These are phyloP conservation scores for Sophora flavescens DNA, from an alignment of 306 rosid genomes.

Conservation along the genomic window DNA sequence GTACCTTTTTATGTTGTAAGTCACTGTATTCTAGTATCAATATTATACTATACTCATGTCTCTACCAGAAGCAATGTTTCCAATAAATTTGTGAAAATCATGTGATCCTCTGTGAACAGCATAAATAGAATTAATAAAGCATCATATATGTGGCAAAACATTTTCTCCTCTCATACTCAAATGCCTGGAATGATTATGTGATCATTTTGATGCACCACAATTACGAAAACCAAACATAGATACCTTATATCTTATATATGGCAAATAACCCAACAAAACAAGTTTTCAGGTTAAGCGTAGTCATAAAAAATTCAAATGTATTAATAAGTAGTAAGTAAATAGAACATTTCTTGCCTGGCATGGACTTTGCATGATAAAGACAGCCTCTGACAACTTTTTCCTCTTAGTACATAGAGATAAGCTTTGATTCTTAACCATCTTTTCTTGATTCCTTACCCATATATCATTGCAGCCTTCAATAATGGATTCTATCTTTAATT, in stretches of 20 bases:
- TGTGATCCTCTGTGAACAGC: conserved; percentile 13
- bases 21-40: not conserved
- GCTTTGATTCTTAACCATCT: conserved; percentile 45
- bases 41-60: conserved; percentile 9
- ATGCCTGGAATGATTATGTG: conserved; percentile 19
- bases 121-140: conserved; percentile 25
- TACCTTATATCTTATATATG: conserved; percentile 4
- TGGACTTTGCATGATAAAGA: conserved; percentile 52
- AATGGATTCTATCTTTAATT: conserved; percentile 67
- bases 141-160: conserved; percentile 11
- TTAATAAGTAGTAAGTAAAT: conserved; percentile 25
- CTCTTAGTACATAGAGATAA: conserved; percentile 52
- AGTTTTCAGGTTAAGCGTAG: not conserved
- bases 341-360: conserved; percentile 67
- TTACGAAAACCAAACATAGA: conserved; percentile 20
- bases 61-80: conserved; percentile 28
- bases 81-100: conserved; percentile 30
- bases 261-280: conserved; percentile 28
- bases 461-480: conserved; percentile 70
- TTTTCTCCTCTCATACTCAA: conserved; percentile 10
- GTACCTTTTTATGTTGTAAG: not conserved
- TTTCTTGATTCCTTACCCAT: conserved; percentile 50
- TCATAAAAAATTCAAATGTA: conserved; percentile 30
- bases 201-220: not conserved
- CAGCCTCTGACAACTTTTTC: conserved; percentile 66